Evolutionary conservation across 106 monocot species (phyloP), one percentile per base, ranked within the genome.

Genomic region (Posidonia australis): DNA sequence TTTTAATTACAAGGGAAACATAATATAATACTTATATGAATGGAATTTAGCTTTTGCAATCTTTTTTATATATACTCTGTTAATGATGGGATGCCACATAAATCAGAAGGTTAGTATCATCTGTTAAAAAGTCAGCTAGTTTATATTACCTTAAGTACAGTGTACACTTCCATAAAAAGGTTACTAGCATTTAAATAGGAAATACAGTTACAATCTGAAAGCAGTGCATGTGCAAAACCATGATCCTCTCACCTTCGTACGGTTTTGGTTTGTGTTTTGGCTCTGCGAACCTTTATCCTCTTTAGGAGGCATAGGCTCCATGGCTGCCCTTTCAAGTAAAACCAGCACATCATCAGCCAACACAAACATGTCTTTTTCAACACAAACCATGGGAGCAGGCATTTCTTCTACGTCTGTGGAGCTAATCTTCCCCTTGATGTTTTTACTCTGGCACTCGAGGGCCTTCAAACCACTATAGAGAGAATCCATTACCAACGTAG

Each of bases 401-500:
- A 77, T 72, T 44, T 81, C 84, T 57, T 85, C 96, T 22, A 59
- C 24, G 22, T 86, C 86, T 14, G 66, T 36, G 44, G 73, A 60
- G 41, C 46, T 81, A 27, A 47, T 23, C 51, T 10, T 69, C 46
- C 78, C 83, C 66, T 77, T 82, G 47, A 69, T 80, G 67, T 69
- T 80, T 70, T 82, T 81, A 75, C 77, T 88, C 71, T 87, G 90
- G 55, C 44, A 74, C 64, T 91, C 90, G 53, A 98, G 82, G 64
- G 84, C 82, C 65, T 73, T 90, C 21, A 98, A 47, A 47, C 96
- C 96, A 75, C 96, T 91, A 42, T 98, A 85, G 0, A 98, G 82
- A 19, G 86, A 90, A 77, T 96, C 96, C 86, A 96, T 96, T 43
- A 96, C 96, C 73, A 96, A 74, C 20, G 96, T 96, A 31, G 96